Conservation (phyloP, 139 green algal species). For the Chlorella sp. region DNA sequence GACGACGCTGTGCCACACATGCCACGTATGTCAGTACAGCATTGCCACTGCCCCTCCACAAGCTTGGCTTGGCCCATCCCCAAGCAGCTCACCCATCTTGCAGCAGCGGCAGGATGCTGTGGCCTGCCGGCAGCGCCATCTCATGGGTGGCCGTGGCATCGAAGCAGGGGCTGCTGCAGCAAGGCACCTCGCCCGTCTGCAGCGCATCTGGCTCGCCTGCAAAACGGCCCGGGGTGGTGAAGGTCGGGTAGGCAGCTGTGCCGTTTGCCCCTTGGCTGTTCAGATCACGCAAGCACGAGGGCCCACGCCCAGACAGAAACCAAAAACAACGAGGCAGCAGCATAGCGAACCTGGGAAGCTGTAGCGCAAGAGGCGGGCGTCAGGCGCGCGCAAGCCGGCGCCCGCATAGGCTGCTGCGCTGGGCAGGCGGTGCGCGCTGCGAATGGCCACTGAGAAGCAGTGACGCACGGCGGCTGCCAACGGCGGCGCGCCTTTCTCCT, state of each 20-base stretch:
- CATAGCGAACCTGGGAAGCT: conserved; percentile 19
- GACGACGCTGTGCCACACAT: too few species aligned
- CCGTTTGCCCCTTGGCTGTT: too few species aligned
- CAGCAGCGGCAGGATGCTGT: conserved; percentile 22
- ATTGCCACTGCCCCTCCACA: too few species aligned
- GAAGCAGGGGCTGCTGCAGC: conserved; percentile 30
- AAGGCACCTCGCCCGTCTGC: conserved; percentile 12
- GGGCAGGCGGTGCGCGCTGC: conserved; percentile 28
- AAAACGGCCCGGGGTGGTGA: too few species aligned
- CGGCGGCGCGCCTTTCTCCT: neutral
- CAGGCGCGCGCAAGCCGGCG: conserved; percentile 2
- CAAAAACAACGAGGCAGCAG: too few species aligned
- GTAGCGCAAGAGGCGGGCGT: conserved; percentile 7
- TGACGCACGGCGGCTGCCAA: neutral
- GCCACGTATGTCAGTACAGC: too few species aligned
- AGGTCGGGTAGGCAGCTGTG: too few species aligned
- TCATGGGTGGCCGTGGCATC: conserved; percentile 12
- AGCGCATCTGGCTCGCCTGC: conserved; percentile 11
- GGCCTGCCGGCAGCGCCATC: neutral
- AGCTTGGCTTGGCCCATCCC: neutral
- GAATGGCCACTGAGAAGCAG: conserved; percentile 8
- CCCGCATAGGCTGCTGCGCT: conserved; percentile 19
- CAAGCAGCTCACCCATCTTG: conserved; percentile 7
- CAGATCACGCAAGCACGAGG: too few species aligned
- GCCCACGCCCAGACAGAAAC: too few species aligned